phyloP scores from a whole-genome alignment of 805 yeast genomes.

The Candida nitratophila region DNA sequence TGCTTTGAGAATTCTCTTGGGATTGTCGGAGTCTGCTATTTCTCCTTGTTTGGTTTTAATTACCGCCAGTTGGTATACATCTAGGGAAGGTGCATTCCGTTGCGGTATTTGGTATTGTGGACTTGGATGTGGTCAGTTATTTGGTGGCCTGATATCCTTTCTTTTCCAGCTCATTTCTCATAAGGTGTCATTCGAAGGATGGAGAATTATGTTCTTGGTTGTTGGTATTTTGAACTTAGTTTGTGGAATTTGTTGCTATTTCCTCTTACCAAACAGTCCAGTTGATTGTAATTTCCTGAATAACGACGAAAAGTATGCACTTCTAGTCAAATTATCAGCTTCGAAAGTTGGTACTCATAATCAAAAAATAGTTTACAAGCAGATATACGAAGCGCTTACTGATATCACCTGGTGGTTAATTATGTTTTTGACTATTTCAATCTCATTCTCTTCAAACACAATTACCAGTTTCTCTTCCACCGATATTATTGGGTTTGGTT shows the following conservation, averaged over 20 bases:
- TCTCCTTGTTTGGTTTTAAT: conserved; percentile 28
- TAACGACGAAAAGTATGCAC: conserved; percentile 30
- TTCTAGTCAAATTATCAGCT: conserved; percentile 37
- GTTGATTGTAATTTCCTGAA: conserved; percentile 11
- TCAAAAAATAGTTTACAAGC: conserved; percentile 36
- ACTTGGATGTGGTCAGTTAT: conserved; percentile 35
- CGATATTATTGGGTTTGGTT: conserved; percentile 46
- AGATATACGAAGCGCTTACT: conserved; percentile 37
- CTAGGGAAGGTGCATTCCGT: conserved; percentile 24
- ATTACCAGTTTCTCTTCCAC: conserved; percentile 46
- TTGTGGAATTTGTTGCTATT: conserved; percentile 38
- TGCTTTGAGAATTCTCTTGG: conserved; percentile 28
- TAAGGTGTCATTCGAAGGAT: conserved; percentile 36
- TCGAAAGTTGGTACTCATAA: conserved; percentile 49
- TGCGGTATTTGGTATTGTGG: conserved; percentile 29
- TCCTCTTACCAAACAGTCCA: conserved; percentile 46
- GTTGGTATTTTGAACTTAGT: conserved; percentile 46
- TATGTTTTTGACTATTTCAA: conserved; percentile 35
- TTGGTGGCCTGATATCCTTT: conserved; percentile 41
- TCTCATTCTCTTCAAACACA: conserved; percentile 48
- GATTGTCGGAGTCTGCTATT: conserved; percentile 22
- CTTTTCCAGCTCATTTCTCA: conserved; percentile 44
- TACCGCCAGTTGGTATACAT: conserved; percentile 26
- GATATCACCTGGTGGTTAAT: conserved; percentile 47
- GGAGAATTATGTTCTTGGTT: conserved; percentile 55